These are phyloP conservation scores for Schizophyllum amplum DNA, from an alignment of 1,284 basidiomycete genomes.

Conservation along the genomic window DNA sequence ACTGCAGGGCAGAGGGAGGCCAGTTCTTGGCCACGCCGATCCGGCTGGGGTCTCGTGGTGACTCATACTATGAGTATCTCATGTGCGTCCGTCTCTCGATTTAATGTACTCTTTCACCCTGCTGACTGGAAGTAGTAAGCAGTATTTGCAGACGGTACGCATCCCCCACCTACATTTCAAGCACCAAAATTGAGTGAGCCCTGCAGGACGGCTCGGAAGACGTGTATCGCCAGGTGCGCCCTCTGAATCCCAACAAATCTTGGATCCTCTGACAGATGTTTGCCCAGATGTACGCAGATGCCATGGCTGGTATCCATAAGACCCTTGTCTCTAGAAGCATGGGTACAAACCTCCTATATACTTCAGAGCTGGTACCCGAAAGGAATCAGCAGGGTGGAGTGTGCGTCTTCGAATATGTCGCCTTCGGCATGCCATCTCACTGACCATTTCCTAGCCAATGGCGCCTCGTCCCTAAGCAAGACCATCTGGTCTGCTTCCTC, in stretches of 20 bases:
- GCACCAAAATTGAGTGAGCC: conserved; percentile 5
- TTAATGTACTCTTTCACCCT: conserved; percentile 1
- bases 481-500: conserved; percentile 94
- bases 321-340: conserved; percentile 65
- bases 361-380: conserved; percentile 67
- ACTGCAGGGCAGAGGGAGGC: conserved; percentile 36
- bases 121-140: conserved; percentile 44
- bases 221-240: conserved; percentile 77
- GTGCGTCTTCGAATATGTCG: conserved; percentile 21
- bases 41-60: conserved; percentile 86
- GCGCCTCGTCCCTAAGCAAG: conserved; percentile 80
- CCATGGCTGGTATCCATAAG: conserved; percentile 76
- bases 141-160: conserved; percentile 70
- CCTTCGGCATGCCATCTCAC: conserved; percentile 1
- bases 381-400: conserved; percentile 23
- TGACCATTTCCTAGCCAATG: conserved; percentile 41
- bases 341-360: conserved; percentile 61
- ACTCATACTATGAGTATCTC: conserved; percentile 94
- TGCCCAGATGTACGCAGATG: conserved; percentile 75
- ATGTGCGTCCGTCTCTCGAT: conserved; percentile 43
- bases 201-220: conserved; percentile 64
- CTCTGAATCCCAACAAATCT: no score
- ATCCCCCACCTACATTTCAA: background rate
- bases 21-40: conserved; percentile 70
- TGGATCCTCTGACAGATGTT: conserved; percentile 2